Percentiles rank a stretch among this genome's conserved stretches.
phyloP scores from a whole-genome alignment of 352 stramenopile genomes.

The Pythium aquatile region DNA sequence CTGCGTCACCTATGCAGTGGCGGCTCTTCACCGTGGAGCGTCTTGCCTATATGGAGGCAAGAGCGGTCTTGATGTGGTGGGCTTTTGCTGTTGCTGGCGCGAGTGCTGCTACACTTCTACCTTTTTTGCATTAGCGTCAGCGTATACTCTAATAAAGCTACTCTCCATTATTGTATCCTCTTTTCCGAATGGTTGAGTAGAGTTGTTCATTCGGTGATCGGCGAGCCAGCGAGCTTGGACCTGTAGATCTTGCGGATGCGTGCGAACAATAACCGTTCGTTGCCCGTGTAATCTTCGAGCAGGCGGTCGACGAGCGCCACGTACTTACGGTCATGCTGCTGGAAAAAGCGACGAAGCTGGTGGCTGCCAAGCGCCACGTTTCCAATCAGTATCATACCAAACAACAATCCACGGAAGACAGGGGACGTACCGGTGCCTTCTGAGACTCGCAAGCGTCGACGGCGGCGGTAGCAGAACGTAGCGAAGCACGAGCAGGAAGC shows the following conservation, averaged over 20 bases:
- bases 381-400: not conserved
- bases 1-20: not conserved
- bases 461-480: constrained; percentile 39
- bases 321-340: constrained; percentile 45
- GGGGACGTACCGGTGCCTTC: constrained; percentile 33
- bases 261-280: constrained; percentile 53
- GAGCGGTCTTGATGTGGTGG: not conserved
- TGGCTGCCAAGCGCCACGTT: constrained; percentile 16
- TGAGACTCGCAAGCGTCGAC: constrained; percentile 33
- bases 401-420: too few species aligned
- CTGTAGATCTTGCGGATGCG: constrained; percentile 46
- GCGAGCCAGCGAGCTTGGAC: not conserved
- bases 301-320: constrained; percentile 37
- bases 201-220: not conserved
- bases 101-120: not conserved
- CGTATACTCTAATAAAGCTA: constrained; percentile 35
- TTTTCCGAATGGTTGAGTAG: not conserved
- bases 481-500: constrained; percentile 36
- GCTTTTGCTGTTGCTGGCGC: too few species aligned
- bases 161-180: constrained; percentile 22
- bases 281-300: constrained; percentile 50
- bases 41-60: too few species aligned
- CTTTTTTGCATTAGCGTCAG: constrained; percentile 27
- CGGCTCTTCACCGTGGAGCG: too few species aligned
- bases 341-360: constrained; percentile 46